Base-by-base conservation (phyloP, 2,329 filamentous ascomycete genomes). In the Ceratocystis albifundus region DNA sequence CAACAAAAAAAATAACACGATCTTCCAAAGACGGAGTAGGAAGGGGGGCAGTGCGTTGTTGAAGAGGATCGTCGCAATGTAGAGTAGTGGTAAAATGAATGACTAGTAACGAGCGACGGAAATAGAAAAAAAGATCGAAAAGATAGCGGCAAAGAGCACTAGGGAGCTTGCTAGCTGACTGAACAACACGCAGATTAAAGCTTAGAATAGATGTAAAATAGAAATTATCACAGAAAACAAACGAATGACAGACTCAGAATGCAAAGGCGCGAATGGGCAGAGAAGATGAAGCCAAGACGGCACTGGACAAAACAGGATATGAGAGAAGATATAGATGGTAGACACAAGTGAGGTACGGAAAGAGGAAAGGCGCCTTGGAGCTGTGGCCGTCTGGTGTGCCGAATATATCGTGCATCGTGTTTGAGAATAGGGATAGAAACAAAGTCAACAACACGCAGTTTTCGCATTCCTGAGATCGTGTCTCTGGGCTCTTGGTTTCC, bases 391-490 rank as follows among this genome's bases (percentile, higher is more conserved):
- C 53, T 32, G 32, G 53, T 8, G 12, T 57, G 53, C 53, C 25
- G 53, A 57, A 57, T 57, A 57, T 57, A 57, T 57, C 53, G 53
- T 57, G 15, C 28, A 32, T 57, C 53, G 22, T 30, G 53, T 57
- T 17, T 15, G 15, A 17, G 28, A 57, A 57, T 41, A 41, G 53
- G 53, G 53, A 57, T 57, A 17, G 15, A 41, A 20, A 57, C 53
- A 57, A 57, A 20, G 53, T 57, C 53, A 57, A 57, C 53, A 57
- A 57, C 53, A 57, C 53, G 53, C 53, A 57, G 53, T 17, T 15
- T 28, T 30, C 7, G 53, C 53, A 57, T 57, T 57, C 53, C 53
- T 57, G 22, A 55, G 25, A 25, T 28, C 10, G 36, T 10, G 36
- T 12, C 10, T 41, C 36, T 41, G 36, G 3, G 36, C 36, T 41